phyloP scores from a whole-genome alignment of 1,284 basidiomycete species.

The Microbotryum intermedium region DNA sequence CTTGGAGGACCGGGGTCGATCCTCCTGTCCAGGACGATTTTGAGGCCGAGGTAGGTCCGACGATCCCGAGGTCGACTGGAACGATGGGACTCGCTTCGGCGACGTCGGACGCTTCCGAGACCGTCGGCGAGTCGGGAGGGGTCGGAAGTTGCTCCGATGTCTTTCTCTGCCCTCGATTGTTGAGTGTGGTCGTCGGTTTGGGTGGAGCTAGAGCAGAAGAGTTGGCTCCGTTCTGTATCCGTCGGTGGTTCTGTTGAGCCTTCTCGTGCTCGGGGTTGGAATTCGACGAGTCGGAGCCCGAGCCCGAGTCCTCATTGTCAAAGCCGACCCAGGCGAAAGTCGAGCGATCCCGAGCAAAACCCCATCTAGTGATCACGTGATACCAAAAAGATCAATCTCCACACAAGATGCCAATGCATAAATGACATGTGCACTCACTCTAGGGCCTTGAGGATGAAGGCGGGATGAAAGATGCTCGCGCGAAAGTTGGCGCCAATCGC shows the following conservation, averaged over 20 bases:
- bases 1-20: not conserved
- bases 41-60: not conserved
- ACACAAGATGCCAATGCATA: not conserved
- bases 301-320: not conserved
- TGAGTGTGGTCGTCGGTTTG: not conserved
- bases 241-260: no score
- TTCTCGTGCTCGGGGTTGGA: not conserved
- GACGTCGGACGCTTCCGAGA: constrained; percentile 2
- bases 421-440: constrained; percentile 1
- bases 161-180: no score
- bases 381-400: not conserved
- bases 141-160: constrained; percentile 6
- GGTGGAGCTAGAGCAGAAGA: not conserved
- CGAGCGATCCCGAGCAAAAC: not conserved
- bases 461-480: constrained; percentile 12
- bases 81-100: not conserved
- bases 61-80: not conserved
- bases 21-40: not conserved
- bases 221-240: not conserved
- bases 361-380: not conserved
- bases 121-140: constrained; percentile 8
- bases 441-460: constrained; percentile 10
- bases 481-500: constrained; percentile 15
- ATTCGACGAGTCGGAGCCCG: not conserved
- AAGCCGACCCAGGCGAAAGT: constrained; percentile 15